Percentiles rank a stretch among this genome's conserved stretches.
These are phyloP conservation scores for Castanea mollissima DNA, from an alignment of 306 rosid species.

Conservation along the genomic window DNA sequence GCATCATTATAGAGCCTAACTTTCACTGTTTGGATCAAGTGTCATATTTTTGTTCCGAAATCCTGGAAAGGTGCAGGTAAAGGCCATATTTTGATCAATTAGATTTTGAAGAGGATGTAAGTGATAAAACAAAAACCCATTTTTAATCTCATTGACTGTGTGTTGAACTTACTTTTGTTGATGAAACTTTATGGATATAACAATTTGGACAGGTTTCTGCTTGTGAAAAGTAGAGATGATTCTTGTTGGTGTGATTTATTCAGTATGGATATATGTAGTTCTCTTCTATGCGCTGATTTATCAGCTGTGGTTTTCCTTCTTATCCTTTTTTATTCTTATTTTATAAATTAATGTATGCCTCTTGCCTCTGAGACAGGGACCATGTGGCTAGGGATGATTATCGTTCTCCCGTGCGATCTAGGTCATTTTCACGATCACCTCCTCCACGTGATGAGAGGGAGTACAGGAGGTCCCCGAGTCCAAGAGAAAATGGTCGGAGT, in stretches of 20 bases:
- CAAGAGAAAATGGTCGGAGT: conserved; percentile 56
- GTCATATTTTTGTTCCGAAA: conserved; percentile 77
- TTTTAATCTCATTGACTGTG: conserved; percentile 23
- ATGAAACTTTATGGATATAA: conserved; percentile 29
- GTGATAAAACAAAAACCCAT: conserved; percentile 27
- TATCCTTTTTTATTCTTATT: not conserved
- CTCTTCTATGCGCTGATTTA: conserved; percentile 10
- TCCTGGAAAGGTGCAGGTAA: conserved; percentile 93
- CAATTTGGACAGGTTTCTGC: conserved; percentile 16
- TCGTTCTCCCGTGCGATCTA: conserved; percentile 61
- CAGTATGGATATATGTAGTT: not conserved
- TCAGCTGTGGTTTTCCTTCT: not conserved
- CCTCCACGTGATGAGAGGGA: conserved; percentile 49
- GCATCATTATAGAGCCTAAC: conserved; percentile 68
- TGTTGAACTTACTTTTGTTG: conserved; percentile 8
- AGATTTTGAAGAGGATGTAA: conserved; percentile 62
- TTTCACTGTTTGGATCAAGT: conserved; percentile 82
- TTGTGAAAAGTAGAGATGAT: conserved; percentile 17
- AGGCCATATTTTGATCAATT: conserved; percentile 68
- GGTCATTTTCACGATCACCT: conserved; percentile 77
- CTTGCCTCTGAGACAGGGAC: conserved; percentile 42
- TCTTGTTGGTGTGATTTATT: conserved; percentile 5
- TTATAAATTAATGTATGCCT: not conserved
- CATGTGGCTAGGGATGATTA: conserved; percentile 55
- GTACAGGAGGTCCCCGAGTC: conserved; percentile 48